These are phyloP conservation scores for Hyaloperonospora arabidopsidis DNA, from an alignment of 352 stramenopile species.

Conservation along the genomic window DNA sequence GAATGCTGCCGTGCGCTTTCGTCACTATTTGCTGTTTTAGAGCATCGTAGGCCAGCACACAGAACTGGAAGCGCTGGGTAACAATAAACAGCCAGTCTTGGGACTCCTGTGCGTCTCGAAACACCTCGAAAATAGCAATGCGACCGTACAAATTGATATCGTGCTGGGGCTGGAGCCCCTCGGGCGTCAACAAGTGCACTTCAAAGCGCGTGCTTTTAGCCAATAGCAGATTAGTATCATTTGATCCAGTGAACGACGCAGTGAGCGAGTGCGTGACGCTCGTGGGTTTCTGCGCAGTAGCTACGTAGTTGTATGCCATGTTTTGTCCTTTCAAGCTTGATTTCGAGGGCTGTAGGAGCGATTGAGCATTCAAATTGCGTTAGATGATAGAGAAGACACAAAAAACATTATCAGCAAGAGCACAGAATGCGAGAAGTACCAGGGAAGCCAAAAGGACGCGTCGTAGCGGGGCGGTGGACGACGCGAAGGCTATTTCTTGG, in stretches of 20 bases:
- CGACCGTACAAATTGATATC: conserved; percentile 83
- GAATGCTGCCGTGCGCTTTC: conserved; percentile 80
- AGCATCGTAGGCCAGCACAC: conserved; percentile 78
- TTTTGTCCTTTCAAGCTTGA: background rate
- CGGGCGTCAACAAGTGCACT: conserved; percentile 78
- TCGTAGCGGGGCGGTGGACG: background rate
- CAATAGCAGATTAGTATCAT: conserved; percentile 87
- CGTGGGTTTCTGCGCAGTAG: conserved; percentile 90
- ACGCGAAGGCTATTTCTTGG: too few relatives aligned
- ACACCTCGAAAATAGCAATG: conserved; percentile 84
- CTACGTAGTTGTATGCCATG: conserved; percentile 90
- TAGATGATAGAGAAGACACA: conserved; percentile 3
- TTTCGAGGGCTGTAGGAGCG: conserved; percentile 5
- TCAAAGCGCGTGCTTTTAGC: conserved; percentile 86
- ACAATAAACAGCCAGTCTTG: conserved; percentile 86
- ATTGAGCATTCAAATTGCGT: background rate
- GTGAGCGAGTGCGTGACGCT: conserved; percentile 89
- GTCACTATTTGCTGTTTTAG: conserved; percentile 66
- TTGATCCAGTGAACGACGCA: conserved; percentile 79
- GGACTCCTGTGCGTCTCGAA: conserved; percentile 59
- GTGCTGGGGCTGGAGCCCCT: conserved; percentile 80
- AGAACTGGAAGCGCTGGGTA: conserved; percentile 88
- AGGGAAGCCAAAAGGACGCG: background rate
- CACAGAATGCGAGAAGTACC: background rate
- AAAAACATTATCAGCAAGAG: background rate